phyloP scores from a whole-genome alignment of 2,329 filamentous ascomycete genomes.

The Emmonsia crescens region DNA sequence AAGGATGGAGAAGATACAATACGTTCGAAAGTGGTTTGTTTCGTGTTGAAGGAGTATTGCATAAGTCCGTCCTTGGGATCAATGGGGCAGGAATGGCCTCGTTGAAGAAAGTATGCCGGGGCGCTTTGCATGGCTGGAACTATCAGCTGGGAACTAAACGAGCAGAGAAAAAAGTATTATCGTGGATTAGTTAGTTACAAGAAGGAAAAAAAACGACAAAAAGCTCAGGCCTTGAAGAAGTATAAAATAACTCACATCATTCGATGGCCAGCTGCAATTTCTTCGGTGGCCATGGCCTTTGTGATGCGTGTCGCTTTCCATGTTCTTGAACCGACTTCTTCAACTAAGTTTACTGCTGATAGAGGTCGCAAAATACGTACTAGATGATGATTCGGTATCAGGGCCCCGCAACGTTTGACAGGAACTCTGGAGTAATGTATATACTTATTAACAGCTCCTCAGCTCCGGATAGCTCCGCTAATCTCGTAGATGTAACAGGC shows the following conservation, averaged over 20 bases:
- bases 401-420: not conserved
- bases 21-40: constrained; percentile 3
- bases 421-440: not conserved
- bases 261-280: constrained; percentile 5
- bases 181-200: not conserved
- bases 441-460: constrained; percentile 5
- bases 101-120: not conserved
- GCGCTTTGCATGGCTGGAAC: constrained; percentile 4
- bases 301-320: constrained; percentile 5
- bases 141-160: constrained; percentile 4
- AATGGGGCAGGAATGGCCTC: constrained; percentile 2
- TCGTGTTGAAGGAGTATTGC: constrained; percentile 4
- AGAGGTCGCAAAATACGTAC: constrained; percentile 1
- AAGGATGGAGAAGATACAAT: constrained; percentile 2
- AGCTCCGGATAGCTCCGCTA: constrained; percentile 3
- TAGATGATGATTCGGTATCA: not conserved
- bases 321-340: constrained; percentile 1
- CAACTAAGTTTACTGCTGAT: not conserved
- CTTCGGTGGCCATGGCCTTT: not conserved
- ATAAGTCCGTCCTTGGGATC: constrained; percentile 4
- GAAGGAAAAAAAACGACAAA: not conserved
- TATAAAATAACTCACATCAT: not conserved
- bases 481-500: constrained; percentile 1
- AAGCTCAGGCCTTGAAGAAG: not conserved
- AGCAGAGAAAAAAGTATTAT: too few relatives aligned